Base-by-base conservation (phyloP, 306 rosid genomes). In the Prunus mongolica region DNA sequence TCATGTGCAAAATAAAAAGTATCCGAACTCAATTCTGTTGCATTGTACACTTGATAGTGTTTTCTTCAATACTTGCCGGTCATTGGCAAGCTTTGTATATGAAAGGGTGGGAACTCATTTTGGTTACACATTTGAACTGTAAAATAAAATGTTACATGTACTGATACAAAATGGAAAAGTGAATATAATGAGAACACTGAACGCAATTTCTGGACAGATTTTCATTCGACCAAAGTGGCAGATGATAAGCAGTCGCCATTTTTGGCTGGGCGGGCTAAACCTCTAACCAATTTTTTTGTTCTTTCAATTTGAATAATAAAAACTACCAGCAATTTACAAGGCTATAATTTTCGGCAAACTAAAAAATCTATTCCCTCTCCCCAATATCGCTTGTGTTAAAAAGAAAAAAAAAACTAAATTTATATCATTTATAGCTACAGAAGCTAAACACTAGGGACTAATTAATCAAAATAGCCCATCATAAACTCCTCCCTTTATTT, bases 1-100 rank as follows among this genome's bases (percentile, higher is more conserved):
- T 76, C 80, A 54, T 65, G 20, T 58, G 67, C 77, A 58, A 24
- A 56, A 73, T 58, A 44, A 56, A 56, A n/a, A 41, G 54, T 34
- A 72, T n/a, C 52, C 54, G 12, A 3, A 66, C 71, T 66, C 30
- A 57, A 61, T 44, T 67, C 49, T 60, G 62, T 79, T 46, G 75
- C 60, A 55, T 71, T 83, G 78, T 64, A 81, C 66, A 74, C 76
- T 76, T 20, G 74, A 3, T 54, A 61, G 66, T 71, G 0, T 64
- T 34, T 52, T 49, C 14, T 16, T 57, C 60, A 13, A 58, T 60
- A 45, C 41, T 69, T 80, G 75, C 72, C 66, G 56, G 75, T 73
- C 63, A 73, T 57, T 76, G 74, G 79, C 73, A 74, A 78, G 71
- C 65, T 84, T 38, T 76, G 74, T 78, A 72, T 69, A 78, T 72